Base-by-base conservation (phyloP, 371 early-diverging fungal genomes). In the Mortierella sp. region DNA sequence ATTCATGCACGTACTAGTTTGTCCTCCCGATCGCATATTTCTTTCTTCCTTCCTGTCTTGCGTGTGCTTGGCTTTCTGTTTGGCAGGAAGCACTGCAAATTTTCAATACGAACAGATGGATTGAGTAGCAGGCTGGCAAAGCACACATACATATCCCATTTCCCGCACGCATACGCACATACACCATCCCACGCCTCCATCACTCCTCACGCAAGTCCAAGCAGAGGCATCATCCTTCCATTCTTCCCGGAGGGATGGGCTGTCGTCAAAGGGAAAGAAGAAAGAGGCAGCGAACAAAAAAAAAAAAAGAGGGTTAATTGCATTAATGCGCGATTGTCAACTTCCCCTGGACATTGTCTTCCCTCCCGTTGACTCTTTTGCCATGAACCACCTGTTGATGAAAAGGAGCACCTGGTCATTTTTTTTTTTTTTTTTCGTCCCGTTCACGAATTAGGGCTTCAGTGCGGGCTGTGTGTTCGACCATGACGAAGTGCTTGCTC, bases 251-350 rank as follows among this genome's bases (percentile, higher is more conserved):
- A n/a, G 27, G 38, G 21, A 1, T 18, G 32, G 65, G 65, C 65
- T 65, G 65, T 65, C 14, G 18, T 38, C 35, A 65, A 21, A 6
- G 14, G 29, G 32, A 35, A 60, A 60, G 32, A 60, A 63, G 4
- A 18, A 63, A 8, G 14, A 38, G 60, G 11, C 58, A 10, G 48
- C 4, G 56, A 60, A 29, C 29, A 58, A 58, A 21, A 5, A 60
- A 60, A 60, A 21, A 21, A 65, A 65, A 65, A 38, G 35, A 65
- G 65, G 38, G 76, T 71, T 76, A 76, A 76, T 76, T 76, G 76
- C 76, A 76, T 76, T 76, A 76, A 71, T 76, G 76, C 60, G 56
- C 16, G 56, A 51, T 46, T 8, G 48, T 35, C 35, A 16, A 60
- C 18, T 24, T 38, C 43, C 24, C 43, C 43, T 75, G 29, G 38